phyloP scores from a whole-genome alignment of 1,139 yeast genomes.

The Zygosaccharomyces pseudobailii region DNA sequence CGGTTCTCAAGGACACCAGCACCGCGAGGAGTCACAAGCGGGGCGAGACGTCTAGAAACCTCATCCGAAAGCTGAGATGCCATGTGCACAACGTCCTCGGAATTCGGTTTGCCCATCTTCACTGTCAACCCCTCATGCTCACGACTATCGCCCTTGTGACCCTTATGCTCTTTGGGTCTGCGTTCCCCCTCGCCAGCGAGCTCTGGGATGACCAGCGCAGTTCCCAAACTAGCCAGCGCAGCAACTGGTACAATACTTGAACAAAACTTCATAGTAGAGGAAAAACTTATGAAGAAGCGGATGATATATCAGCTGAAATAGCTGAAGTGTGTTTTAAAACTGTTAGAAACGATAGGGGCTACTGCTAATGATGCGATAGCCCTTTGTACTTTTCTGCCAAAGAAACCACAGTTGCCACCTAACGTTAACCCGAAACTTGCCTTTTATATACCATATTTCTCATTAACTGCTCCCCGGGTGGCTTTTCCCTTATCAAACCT shows the following conservation, averaged over 20 bases:
- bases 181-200: conserved; percentile 4
- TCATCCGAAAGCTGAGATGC: background rate
- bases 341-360: background rate
- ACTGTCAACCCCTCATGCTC: background rate
- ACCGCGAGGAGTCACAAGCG: conserved; percentile 40
- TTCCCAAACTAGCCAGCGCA: conserved; percentile 18
- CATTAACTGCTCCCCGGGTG: background rate
- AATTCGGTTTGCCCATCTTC: background rate
- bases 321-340: background rate
- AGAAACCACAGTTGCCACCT: background rate
- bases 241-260: conserved; percentile 19
- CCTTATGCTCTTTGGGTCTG: background rate
- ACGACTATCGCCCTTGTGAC: background rate
- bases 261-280: conserved; percentile 19
- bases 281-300: background rate
- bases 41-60: conserved; percentile 37
- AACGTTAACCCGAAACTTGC: background rate
- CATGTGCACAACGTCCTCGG: background rate
- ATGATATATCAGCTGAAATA: background rate
- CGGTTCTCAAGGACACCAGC: conserved; percentile 69
- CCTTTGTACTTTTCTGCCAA: background rate
- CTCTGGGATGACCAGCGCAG: conserved; percentile 22
- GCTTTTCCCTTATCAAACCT: background rate
- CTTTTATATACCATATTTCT: background rate
- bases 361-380: conserved; percentile 2